A percentile compares a stretch with the other conserved stretches of the same genome.
Conservation (phyloP, 2,329 filamentous ascomycete species). For the Sclerotinia nivalis region DNA sequence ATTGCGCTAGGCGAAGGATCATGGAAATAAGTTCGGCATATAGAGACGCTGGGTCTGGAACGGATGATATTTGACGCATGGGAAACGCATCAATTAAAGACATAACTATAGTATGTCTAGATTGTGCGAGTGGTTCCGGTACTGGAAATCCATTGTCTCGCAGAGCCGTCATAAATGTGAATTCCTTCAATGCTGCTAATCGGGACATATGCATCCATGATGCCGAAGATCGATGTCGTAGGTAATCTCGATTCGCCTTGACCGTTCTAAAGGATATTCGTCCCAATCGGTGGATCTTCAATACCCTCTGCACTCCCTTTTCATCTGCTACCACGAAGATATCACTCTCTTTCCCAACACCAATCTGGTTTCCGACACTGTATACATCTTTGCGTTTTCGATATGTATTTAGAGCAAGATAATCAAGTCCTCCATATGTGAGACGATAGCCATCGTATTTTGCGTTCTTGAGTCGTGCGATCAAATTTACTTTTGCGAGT, state of each 20-base stretch:
- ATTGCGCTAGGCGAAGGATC: constrained; percentile 78
- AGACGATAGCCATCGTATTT: constrained; percentile 97
- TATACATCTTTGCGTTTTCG: constrained; percentile 79
- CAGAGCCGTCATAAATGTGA: constrained; percentile 88
- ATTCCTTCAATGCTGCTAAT: constrained; percentile 91
- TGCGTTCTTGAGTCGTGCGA: constrained; percentile 90
- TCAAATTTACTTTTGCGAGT: constrained; percentile 87
- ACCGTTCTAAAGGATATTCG: constrained; percentile 96
- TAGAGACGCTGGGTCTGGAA: constrained; percentile 80
- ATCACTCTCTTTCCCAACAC: constrained; percentile 96
- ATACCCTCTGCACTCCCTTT: constrained; percentile 72
- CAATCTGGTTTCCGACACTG: constrained; percentile 90
- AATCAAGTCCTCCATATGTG: constrained; percentile 95
- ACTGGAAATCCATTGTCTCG: constrained; percentile 84
- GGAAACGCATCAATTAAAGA: constrained; percentile 89
- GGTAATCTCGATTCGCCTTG: constrained; percentile 93
- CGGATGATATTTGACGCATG: constrained; percentile 79
- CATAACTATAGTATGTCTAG: constrained; percentile 96
- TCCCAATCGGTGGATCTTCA: constrained; percentile 95
- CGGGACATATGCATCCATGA: constrained; percentile 99
- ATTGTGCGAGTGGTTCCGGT: constrained; percentile 83
- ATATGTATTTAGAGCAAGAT: constrained; percentile 91
- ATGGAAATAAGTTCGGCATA: constrained; percentile 90
- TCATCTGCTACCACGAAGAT: constrained; percentile 91
- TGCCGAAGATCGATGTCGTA: constrained; percentile 74